Evolutionary conservation across 306 rosid genomes (phyloP), one percentile per base, ranked within the genome.

Genomic region (Hylodesmum podocarpum): DNA sequence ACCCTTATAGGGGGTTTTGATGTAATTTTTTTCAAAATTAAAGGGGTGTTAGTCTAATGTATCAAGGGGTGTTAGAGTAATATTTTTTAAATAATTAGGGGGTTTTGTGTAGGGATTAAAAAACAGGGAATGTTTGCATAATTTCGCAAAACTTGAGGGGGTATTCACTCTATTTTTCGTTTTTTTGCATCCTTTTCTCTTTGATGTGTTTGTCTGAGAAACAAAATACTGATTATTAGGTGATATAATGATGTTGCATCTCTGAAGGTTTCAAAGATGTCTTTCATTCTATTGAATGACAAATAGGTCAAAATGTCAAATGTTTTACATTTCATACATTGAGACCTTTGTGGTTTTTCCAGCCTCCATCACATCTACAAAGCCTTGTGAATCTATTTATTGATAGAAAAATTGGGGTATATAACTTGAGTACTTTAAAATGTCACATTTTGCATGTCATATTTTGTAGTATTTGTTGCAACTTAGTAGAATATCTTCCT

Each of bases 401-500:
- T 59, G 44, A 19, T 36, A 21, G 51, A 75, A 69, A 50, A 43
- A 31, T 49, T 55, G 55, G 16, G 12, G 54, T 22, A 70, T 59
- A 49, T 58, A 62, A 11, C 41, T 37, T 4, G 21, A 50, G 31
- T 29, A 49, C 37, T 78, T 69, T 64, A 69, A 16, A 19, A 25
- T 43, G 65, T 70, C 11, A 11, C 44, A 65, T 44, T 46, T 29
- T 59, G 37, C 61, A 29, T 46, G 47, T 37, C 40, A 53, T 33
- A 14, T 49, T 55, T 24, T 46, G 16, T 61, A 22, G 14, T 66
- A 40, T 39, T 63, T 21, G 36, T 41, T 29, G 73, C 75, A 27
- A 54, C 68, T 28, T 25, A 41, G 11, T 12, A 54, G 34, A 67
- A 39, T 51, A 77, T 64, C 79, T 80, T 51, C 78, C 25, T 40